Evolutionary conservation across 1,139 yeast species (phyloP).

Genomic region (Pneumocystis oryctolagi): DNA sequence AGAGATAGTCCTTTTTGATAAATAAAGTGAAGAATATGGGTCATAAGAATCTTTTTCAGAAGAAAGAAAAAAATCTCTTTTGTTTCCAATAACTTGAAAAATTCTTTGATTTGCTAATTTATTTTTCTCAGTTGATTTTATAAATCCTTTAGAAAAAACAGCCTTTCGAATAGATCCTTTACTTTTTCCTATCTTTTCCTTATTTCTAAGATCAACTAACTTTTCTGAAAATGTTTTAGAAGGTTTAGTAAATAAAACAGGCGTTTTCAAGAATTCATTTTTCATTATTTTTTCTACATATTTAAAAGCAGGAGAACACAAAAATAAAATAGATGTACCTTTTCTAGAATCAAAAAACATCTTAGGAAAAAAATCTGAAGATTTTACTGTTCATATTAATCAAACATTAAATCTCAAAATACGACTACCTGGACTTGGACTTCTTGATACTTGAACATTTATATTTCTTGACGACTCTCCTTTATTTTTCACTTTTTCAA

Average conservation of each 20-base stretch:
- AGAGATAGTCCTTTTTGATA: conserved; percentile 32
- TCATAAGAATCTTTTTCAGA: neutral
- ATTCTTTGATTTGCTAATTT: neutral
- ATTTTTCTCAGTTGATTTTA: neutral
- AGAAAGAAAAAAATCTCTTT: neutral
- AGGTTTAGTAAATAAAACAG: neutral
- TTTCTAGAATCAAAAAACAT: neutral
- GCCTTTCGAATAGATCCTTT: neutral
- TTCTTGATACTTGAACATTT: neutral
- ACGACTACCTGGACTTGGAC: neutral
- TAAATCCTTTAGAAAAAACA: neutral
- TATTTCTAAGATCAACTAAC: neutral
- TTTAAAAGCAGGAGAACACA: neutral
- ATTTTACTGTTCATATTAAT: neutral
- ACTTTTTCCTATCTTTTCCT: neutral
- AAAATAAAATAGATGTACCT: neutral
- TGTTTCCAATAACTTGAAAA: neutral
- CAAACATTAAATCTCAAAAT: neutral
- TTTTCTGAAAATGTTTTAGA: neutral
- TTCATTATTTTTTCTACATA: neutral
- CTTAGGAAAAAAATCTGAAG: neutral
- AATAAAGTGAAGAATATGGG: conserved; percentile 5
- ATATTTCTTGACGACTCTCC: neutral
- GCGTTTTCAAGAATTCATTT: neutral
- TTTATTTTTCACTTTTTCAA: neutral